phyloP scores from a whole-genome alignment of 768 basidiomycete genomes.

The Paxillus rubicundulus region DNA sequence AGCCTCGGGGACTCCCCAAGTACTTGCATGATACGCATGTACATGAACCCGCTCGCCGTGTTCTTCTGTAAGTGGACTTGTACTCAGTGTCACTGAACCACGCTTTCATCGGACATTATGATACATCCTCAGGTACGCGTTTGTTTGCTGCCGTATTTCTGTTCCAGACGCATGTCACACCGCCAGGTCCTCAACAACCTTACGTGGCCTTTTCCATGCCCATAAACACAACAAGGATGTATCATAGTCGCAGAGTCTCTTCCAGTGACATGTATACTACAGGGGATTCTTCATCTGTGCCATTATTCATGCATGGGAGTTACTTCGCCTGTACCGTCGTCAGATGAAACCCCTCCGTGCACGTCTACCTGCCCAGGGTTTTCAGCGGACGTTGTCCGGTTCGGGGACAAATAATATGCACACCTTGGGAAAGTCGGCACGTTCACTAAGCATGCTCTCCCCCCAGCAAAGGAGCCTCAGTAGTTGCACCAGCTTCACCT shows the following conservation, averaged over 20 bases:
- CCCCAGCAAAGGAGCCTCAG: constrained; percentile 88
- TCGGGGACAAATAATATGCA: constrained; percentile 18
- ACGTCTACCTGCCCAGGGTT: constrained; percentile 30
- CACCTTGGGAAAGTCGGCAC: constrained; percentile 79
- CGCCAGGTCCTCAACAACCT: no score
- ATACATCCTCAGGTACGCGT: not conserved
- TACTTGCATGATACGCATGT: no score
- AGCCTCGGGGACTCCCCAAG: no score
- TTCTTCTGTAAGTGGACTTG: no score
- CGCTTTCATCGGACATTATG: not conserved
- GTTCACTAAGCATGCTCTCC: constrained; percentile 72
- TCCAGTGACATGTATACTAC: not conserved
- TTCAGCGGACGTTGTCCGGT: constrained; percentile 25
- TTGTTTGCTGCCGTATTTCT: not conserved
- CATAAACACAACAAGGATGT: not conserved
- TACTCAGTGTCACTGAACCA: no score
- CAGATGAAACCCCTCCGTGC: constrained; percentile 20
- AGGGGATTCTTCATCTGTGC: not conserved
- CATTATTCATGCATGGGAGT: constrained; percentile 23
- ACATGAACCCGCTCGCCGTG: no score
- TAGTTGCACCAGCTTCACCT: constrained; percentile 83
- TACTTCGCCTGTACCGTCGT: constrained; percentile 15
- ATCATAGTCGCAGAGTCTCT: not conserved
- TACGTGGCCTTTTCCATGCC: not conserved
- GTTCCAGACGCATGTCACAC: no score